These are phyloP conservation scores for Macrophomina phaseolina DNA, from an alignment of 2,329 filamentous ascomycete genomes.

Conservation along the genomic window DNA sequence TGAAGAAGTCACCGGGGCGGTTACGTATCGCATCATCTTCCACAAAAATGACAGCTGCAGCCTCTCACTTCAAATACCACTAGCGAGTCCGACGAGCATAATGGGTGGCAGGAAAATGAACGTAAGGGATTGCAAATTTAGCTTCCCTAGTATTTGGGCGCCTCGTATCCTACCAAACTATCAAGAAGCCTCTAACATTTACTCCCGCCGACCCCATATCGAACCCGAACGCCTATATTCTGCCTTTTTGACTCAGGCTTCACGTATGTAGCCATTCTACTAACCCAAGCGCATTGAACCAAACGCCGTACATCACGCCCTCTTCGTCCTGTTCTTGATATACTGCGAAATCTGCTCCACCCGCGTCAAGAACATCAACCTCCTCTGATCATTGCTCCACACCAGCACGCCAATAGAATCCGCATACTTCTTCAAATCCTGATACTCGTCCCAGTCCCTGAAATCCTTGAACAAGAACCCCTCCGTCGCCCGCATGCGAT, in stretches of 20 bases:
- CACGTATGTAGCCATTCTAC: neutral
- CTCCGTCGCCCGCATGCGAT: constrained; percentile 82
- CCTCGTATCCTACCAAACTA: neutral
- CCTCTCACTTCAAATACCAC: too few species aligned
- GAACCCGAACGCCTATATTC: neutral
- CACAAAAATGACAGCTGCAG: too few species aligned
- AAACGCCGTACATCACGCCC: neutral
- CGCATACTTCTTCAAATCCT: constrained; percentile 74
- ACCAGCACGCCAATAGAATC: constrained; percentile 88
- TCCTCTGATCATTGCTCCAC: constrained; percentile 80
- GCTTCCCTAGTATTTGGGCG: neutral
- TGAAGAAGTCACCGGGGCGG: too few species aligned
- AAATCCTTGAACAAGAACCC: constrained; percentile 95
- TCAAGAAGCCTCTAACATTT: neutral
- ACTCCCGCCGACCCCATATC: neutral
- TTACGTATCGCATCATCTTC: too few species aligned
- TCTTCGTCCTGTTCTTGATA: constrained; percentile 30
- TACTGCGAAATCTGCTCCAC: constrained; percentile 81
- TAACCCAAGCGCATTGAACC: neutral
- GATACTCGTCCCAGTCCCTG: constrained; percentile 71
- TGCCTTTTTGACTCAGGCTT: neutral
- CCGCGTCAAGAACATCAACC: constrained; percentile 90
- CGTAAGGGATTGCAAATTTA: neutral
- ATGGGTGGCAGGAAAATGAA: too few species aligned
- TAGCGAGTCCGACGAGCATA: too few species aligned